Percentiles rank a stretch among this genome's conserved stretches.
Conservation (phyloP, 202 grass and related monocot species). For the Musa balbisiana region DNA sequence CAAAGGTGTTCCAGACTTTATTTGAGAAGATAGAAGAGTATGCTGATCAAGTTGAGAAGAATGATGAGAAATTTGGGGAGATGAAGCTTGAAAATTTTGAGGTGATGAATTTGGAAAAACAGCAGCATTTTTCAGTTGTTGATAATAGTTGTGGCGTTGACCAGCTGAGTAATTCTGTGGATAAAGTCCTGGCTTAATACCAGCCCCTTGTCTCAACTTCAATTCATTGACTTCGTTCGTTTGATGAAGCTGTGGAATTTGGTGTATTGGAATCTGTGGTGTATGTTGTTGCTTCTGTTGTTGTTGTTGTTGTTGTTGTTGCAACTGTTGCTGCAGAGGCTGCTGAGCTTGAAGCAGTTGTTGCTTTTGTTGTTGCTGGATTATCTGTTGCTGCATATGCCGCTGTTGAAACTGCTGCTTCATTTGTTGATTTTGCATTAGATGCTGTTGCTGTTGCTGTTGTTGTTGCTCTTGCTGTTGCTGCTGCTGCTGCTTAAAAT, state of each 20-base stretch:
- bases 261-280: conserved; percentile 32
- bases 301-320: conserved; percentile 36
- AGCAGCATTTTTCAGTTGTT: conserved; percentile 58
- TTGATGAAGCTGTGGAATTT: conserved; percentile 50
- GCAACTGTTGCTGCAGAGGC: conserved; percentile 34
- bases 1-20: conserved; percentile 72
- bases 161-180: conserved; percentile 44
- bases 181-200: conserved; percentile 71
- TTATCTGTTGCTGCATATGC: conserved; percentile 32
- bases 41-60: conserved; percentile 81
- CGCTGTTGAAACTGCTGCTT: conserved; percentile 21
- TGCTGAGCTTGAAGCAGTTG: conserved; percentile 53
- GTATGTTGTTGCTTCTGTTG: conserved; percentile 56
- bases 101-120: conserved; percentile 80
- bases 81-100: conserved; percentile 83
- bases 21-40: conserved; percentile 56
- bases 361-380: conserved; percentile 27
- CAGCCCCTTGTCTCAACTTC: conserved; percentile 62
- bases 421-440: neutral
- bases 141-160: conserved; percentile 46
- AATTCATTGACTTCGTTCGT: conserved; percentile 55
- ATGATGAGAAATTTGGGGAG: conserved; percentile 81
- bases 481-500: conserved; percentile 34
- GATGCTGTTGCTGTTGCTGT: conserved; percentile 10
- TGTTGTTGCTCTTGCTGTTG: conserved; percentile 16